Percentiles rank a stretch among this genome's conserved stretches.
phyloP scores from a whole-genome alignment of 140 eudicot species.

The Stevia rebaudiana region DNA sequence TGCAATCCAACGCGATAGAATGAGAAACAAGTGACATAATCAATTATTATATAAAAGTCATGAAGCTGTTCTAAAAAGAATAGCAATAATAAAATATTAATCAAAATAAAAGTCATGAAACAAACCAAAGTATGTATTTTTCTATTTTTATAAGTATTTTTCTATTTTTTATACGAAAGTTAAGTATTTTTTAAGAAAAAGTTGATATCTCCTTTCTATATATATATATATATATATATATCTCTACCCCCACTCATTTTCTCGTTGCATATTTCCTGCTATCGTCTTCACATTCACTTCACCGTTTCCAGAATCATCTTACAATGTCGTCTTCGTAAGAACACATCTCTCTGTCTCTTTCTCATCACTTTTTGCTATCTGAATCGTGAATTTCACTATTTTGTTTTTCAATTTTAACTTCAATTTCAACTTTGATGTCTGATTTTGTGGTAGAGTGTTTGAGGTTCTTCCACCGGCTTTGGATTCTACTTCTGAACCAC shows the following conservation, averaged over 20 bases:
- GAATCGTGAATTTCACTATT: neutral
- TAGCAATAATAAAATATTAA: too few relatives aligned
- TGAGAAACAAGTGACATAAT: too few relatives aligned
- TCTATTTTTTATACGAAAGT: too few relatives aligned
- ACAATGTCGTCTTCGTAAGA: conserved; percentile 20
- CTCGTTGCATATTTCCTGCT: neutral
- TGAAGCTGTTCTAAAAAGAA: too few relatives aligned
- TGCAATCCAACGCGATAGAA: too few relatives aligned
- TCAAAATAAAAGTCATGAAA: too few relatives aligned
- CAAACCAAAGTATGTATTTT: too few relatives aligned
- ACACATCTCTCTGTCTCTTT: neutral
- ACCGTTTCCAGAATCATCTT: conserved; percentile 10
- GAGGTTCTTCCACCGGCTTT: conserved; percentile 41
- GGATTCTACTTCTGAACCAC: conserved; percentile 70
- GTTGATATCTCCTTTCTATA: too few relatives aligned
- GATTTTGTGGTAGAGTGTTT: conserved; percentile 23
- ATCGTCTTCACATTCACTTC: conserved; percentile 1
- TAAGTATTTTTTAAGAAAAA: too few relatives aligned
- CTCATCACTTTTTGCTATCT: neutral
- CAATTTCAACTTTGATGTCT: neutral
- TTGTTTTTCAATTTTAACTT: neutral
- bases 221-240: too few relatives aligned
- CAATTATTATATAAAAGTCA: too few relatives aligned
- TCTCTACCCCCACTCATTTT: neutral
- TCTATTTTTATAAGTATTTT: too few relatives aligned